These are phyloP conservation scores for Alternaria burnsii DNA, from an alignment of 2,329 filamentous ascomycete species.

Conservation along the genomic window DNA sequence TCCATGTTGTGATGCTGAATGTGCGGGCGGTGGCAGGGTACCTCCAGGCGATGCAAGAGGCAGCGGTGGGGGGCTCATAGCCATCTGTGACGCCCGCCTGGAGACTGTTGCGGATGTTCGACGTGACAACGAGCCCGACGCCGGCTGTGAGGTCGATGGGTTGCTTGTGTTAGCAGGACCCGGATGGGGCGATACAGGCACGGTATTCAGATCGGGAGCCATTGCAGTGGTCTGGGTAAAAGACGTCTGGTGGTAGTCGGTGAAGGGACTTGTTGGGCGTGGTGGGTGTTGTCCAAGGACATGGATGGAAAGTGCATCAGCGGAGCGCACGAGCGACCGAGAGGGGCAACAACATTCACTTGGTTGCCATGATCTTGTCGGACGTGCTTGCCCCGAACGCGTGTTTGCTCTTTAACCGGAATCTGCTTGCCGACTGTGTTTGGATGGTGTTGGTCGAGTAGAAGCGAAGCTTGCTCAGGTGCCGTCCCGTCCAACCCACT, in stretches of 20 bases:
- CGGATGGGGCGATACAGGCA: conserved; percentile 50
- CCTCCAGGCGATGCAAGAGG: conserved; percentile 51
- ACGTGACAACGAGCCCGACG: conserved; percentile 39
- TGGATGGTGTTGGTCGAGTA: conserved; percentile 26
- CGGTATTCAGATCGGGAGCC: conserved; percentile 60
- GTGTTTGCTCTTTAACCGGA: conserved; percentile 12
- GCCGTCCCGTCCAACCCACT: conserved; percentile 30
- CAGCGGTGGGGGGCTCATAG: conserved; percentile 58
- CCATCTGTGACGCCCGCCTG: conserved; percentile 52
- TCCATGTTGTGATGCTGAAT: conserved; percentile 35
- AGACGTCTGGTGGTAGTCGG: conserved; percentile 8
- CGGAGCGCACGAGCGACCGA: conserved; percentile 24
- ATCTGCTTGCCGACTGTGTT: conserved; percentile 18
- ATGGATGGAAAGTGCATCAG: conserved; percentile 17
- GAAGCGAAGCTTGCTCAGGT: conserved; percentile 13
- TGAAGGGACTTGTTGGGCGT: conserved; percentile 12
- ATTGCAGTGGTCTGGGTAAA: conserved; percentile 42
- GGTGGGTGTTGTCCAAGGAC: conserved; percentile 6
- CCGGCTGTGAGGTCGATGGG: conserved; percentile 27
- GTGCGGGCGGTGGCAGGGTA: conserved; percentile 29
- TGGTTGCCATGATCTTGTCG: conserved; percentile 14
- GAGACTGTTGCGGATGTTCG: conserved; percentile 36
- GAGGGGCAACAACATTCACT: conserved; percentile 31
- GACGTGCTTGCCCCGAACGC: conserved; percentile 7
- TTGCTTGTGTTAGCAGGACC: conserved; percentile 21